phyloP scores from a whole-genome alignment of 2,329 filamentous ascomycete genomes.

The Fulvia fulva region DNA sequence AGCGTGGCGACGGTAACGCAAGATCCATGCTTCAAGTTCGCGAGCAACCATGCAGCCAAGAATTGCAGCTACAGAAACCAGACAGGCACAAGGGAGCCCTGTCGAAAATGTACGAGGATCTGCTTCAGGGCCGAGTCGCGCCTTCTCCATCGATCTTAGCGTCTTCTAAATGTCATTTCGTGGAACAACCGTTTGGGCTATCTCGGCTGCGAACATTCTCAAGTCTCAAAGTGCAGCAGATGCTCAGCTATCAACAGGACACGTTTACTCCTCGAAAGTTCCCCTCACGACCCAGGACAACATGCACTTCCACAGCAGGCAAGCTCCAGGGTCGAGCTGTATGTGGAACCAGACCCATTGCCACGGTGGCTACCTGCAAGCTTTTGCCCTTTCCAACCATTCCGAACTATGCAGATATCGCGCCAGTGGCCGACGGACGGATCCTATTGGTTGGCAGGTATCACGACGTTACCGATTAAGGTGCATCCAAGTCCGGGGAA shows the following conservation, averaged over 20 bases:
- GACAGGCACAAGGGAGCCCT: background rate
- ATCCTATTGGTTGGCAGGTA: background rate
- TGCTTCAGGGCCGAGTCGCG: background rate
- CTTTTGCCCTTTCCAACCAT: background rate
- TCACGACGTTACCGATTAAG: background rate
- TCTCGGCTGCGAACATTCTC: background rate
- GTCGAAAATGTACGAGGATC: background rate
- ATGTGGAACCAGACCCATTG: background rate
- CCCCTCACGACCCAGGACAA: no score
- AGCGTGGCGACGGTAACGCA: background rate
- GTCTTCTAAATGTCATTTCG: constrained; percentile 2
- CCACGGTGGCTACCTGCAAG: background rate
- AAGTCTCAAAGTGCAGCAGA: background rate
- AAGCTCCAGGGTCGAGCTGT: background rate
- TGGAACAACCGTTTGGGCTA: background rate
- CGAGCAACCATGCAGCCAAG: background rate
- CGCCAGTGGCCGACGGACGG: background rate
- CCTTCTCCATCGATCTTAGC: constrained; percentile 1
- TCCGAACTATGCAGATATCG: background rate
- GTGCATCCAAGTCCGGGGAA: background rate
- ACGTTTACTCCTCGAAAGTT: background rate
- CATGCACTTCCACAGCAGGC: background rate
- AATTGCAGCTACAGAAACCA: no score
- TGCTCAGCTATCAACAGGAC: background rate
- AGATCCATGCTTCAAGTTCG: background rate